Evolutionary conservation across 1,139 yeast genomes (phyloP).

Genomic region (Taiozyma onychis): DNA sequence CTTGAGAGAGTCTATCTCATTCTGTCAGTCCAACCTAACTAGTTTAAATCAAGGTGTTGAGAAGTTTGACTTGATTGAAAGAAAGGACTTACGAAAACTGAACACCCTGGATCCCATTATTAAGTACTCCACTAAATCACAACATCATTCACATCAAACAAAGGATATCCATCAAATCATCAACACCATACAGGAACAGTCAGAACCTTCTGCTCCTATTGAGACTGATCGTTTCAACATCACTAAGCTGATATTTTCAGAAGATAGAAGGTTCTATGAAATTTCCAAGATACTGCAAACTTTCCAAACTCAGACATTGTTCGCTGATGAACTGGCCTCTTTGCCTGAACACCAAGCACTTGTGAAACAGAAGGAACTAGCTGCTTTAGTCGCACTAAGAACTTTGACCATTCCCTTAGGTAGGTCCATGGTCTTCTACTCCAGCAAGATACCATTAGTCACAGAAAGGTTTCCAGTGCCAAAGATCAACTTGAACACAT

Average conservation of each 20-base stretch:
- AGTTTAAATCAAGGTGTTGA: conserved; percentile 27
- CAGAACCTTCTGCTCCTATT: conserved; percentile 45
- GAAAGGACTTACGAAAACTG: conserved; percentile 57
- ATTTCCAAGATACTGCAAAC: conserved; percentile 54
- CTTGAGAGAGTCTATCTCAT: conserved; percentile 51
- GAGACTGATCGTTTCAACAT: conserved; percentile 62
- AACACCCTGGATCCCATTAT: conserved; percentile 23
- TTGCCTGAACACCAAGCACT: conserved; percentile 54
- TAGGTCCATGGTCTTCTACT: conserved; percentile 65
- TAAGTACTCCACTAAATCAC: conserved; percentile 25
- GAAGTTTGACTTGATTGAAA: conserved; percentile 54
- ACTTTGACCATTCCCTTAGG: conserved; percentile 77
- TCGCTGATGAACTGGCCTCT: conserved; percentile 15
- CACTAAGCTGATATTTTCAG: conserved; percentile 67
- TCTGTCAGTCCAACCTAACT: conserved; percentile 51
- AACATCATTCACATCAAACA: conserved; percentile 22
- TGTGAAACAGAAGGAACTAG: conserved; percentile 55
- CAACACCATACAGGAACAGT: conserved; percentile 39
- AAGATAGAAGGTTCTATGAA: conserved; percentile 77
- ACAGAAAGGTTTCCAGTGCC: conserved; percentile 86
- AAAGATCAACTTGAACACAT: conserved; percentile 61
- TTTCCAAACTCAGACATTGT: conserved; percentile 54
- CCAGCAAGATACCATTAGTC: conserved; percentile 69
- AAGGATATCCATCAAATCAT: conserved; percentile 47
- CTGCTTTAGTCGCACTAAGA: conserved; percentile 56